phyloP scores from a whole-genome alignment of 768 basidiomycete genomes.

The Lentinus brumalis region DNA sequence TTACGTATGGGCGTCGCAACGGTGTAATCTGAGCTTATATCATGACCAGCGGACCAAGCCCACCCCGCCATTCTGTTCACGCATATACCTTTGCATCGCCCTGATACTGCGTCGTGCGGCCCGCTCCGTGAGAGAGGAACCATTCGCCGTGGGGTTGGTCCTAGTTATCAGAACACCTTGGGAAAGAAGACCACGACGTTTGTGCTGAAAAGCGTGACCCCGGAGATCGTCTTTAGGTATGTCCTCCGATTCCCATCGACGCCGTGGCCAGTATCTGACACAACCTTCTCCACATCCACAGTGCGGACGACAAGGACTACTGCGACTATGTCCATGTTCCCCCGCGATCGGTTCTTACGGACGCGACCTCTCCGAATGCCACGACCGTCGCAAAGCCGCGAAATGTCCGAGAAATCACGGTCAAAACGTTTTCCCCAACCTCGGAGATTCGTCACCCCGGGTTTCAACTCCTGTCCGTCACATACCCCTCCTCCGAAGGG shows the following conservation, averaged over 20 bases:
- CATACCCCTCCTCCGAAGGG: constrained; percentile 42
- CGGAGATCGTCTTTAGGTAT: constrained; percentile 72
- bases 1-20: constrained; percentile 16
- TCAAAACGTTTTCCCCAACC: constrained; percentile 85
- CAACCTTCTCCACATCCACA: constrained; percentile 28
- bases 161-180: constrained; percentile 81
- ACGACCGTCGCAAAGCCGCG: constrained; percentile 12
- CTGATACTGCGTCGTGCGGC: constrained; percentile 76
- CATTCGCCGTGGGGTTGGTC: constrained; percentile 75
- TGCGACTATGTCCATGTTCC: constrained; percentile 71
- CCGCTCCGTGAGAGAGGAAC: constrained; percentile 70
- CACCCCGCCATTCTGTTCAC: constrained; percentile 64
- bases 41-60: constrained; percentile 15
- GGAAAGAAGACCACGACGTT: constrained; percentile 80
- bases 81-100: constrained; percentile 84
- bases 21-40: background rate
- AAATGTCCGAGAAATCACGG: constrained; percentile 72
- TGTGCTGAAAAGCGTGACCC: constrained; percentile 66
- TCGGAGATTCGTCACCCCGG: constrained; percentile 75
- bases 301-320: constrained; percentile 91
- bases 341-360: constrained; percentile 24
- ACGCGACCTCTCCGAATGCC: constrained; percentile 21
- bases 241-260: constrained; percentile 9
- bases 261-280: background rate
- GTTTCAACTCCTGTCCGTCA: constrained; percentile 81